A percentile compares a stretch with the other conserved stretches of the same genome.
Evolutionary conservation across 2,329 filamentous ascomycete species (phyloP).

Genomic region (Lachnellula willkommii): DNA sequence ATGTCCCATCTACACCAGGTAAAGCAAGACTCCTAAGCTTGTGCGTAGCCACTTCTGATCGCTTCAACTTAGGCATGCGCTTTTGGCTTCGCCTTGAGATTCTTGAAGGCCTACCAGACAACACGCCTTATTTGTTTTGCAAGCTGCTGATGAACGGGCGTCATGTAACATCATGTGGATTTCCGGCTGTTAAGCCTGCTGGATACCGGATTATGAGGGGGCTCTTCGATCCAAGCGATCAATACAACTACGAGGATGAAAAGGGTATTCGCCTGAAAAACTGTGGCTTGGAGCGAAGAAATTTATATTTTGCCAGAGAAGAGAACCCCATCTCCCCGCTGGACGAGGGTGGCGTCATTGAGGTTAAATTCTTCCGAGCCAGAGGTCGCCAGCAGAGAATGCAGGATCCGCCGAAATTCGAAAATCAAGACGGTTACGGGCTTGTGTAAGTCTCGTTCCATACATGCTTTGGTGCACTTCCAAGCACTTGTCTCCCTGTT

Average conservation of each 20-base stretch:
- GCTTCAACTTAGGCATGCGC: conserved; percentile 38
- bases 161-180: conserved; percentile 47
- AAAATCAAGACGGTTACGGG: conserved; percentile 45
- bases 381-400: conserved; percentile 41
- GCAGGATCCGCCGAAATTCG: conserved; percentile 40
- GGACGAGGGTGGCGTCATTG: conserved; percentile 51
- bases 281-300: conserved; percentile 44
- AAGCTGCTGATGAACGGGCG: conserved; percentile 51
- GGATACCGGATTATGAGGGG: conserved; percentile 41
- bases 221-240: conserved; percentile 44
- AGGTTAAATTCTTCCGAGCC: conserved; percentile 50
- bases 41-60: conserved; percentile 4
- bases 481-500: not conserved
- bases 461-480: not conserved
- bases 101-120: conserved; percentile 25
- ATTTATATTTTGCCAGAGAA: conserved; percentile 43
- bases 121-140: conserved; percentile 44
- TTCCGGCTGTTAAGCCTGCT: conserved; percentile 34
- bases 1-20: conserved; percentile 52
- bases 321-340: conserved; percentile 32
- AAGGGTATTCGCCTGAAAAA: conserved; percentile 30
- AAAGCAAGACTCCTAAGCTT: conserved; percentile 4
- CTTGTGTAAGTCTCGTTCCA: conserved; percentile 42
- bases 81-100: conserved; percentile 49
- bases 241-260: conserved; percentile 38